Evolutionary conservation across 345 rosid species (phyloP), one percentile per base, ranked within the genome.

Genomic region (Camelina sativa): DNA sequence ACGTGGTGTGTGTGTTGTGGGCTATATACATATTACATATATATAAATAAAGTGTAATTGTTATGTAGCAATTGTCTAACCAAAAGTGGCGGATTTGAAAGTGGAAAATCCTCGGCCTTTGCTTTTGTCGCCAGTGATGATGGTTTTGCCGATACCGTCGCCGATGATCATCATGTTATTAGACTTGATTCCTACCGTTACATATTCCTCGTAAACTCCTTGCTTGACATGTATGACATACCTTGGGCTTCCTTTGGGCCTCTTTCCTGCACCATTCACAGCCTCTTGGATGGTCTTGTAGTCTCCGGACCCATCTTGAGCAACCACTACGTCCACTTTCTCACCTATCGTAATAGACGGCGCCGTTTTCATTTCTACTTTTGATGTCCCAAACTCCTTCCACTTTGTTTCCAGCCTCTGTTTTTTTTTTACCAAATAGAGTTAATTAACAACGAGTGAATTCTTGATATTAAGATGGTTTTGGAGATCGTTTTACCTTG

Each of bases 151-250:
- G 47, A 85, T 70, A 12, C 93, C 88, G 32, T 89, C 96, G 1
- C 96, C 97, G 44, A 84, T 62, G 72, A 93, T 62, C 89, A 87
- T 84, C 53, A 89, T 68, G 38, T 93, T 79, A 58, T 79, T 69
- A 47, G 82, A 86, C 17, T 81, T 80, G 7, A 17, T 56, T 6
- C 76, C 79, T 9, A 89, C 88, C 41, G 77, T 87, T n/a, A 90
- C 88, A 71, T 85, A 86, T 69, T 93, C 98, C 43, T 67, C 54
- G 53, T 93, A 90, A 58, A 87, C 84, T 4, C 98, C 98, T 73
- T 61, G 76, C 79, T 85, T 93, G 59, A 91, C 88, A 60, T 85
- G 65, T 54, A 91, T 87, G 4, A 93, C 71, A 23, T 85, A 82
- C 73, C 91, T 82, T 3, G 2, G 32, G 61, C 74, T 83, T 16